phyloP scores from a whole-genome alignment of 2,329 filamentous ascomycete species.

The Fusarium setosum region DNA sequence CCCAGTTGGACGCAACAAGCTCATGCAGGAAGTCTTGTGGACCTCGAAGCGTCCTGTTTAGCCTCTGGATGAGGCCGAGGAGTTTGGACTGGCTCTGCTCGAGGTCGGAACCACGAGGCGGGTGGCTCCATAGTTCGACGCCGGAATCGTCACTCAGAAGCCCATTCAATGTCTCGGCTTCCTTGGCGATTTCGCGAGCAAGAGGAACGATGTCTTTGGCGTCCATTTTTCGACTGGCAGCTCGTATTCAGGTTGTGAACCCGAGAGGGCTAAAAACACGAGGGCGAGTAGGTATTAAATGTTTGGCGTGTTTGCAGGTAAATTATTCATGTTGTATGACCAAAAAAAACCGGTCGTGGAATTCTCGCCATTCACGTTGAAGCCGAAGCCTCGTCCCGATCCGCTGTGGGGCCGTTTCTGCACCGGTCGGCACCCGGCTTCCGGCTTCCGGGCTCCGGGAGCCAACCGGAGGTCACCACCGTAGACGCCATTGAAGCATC shows the following conservation, averaged over 20 bases:
- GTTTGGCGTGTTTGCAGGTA: too few species aligned
- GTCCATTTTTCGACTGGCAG: constrained; percentile 19
- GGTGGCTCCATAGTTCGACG: constrained; percentile 5
- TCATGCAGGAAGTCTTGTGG: constrained; percentile 47
- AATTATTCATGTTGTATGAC: constrained; percentile 6
- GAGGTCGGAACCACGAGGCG: not conserved
- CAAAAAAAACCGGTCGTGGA: not conserved
- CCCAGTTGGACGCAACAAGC: constrained; percentile 52
- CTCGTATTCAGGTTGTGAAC: constrained; percentile 12
- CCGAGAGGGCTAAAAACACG: not conserved
- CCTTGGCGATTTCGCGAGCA: constrained; percentile 12
- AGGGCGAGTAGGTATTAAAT: not conserved
- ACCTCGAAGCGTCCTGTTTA: constrained; percentile 8
- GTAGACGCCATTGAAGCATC: not conserved
- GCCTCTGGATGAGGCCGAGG: constrained; percentile 12
- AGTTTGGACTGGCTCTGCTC: constrained; percentile 13
- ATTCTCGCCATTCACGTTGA: not conserved
- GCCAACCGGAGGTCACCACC: not conserved
- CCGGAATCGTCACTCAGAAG: not conserved
- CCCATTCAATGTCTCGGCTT: constrained; percentile 8
- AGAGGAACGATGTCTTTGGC: constrained; percentile 12
- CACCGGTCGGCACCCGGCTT: too few species aligned
- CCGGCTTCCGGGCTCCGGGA: not conserved
- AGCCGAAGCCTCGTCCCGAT: too few species aligned
- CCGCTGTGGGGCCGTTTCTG: too few species aligned